Percentiles rank a stretch among this genome's conserved stretches.
Conservation (phyloP, 2,329 filamentous ascomycete species). For the Drechslerella stenobrocha region DNA sequence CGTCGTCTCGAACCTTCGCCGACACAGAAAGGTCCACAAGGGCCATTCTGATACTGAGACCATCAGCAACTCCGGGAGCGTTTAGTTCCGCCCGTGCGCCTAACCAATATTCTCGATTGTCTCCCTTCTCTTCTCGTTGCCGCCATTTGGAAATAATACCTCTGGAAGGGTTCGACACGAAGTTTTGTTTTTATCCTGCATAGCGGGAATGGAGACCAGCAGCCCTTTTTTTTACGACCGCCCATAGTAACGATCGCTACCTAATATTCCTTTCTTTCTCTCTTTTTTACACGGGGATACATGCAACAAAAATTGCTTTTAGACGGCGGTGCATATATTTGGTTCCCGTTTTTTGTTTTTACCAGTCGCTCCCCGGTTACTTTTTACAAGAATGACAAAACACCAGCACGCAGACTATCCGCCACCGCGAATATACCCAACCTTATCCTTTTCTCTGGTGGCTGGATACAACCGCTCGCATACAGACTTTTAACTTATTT, state of each 20-base stretch:
- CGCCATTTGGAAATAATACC: constrained; percentile 10
- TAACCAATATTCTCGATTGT: not conserved
- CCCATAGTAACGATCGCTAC: constrained; percentile 37
- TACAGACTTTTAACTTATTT: constrained; percentile 41
- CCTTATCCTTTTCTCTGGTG: not conserved
- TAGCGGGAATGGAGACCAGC: constrained; percentile 10
- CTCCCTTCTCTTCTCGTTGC: constrained; percentile 15
- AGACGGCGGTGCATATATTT: constrained; percentile 45
- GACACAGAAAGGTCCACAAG: constrained; percentile 96
- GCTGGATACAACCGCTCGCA: constrained; percentile 38
- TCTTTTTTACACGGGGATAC: constrained; percentile 29
- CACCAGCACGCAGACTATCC: not conserved
- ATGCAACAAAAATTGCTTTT: constrained; percentile 35
- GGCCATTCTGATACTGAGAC: constrained; percentile 56
- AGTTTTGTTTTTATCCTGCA: constrained; percentile 3
- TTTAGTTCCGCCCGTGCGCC: constrained; percentile 22
- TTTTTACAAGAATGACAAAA: not conserved
- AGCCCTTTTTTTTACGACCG: constrained; percentile 20
- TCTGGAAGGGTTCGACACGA: constrained; percentile 39
- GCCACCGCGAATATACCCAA: constrained; percentile 11
- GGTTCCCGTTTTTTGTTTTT: constrained; percentile 17
- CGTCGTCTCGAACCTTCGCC: constrained; percentile 89
- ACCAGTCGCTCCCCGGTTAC: constrained; percentile 23
- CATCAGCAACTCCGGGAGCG: constrained; percentile 43
- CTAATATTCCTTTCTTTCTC: constrained; percentile 12